Percentiles rank a stretch among this genome's conserved stretches.
Conservation (phyloP, 176 grass and related monocot genomes). For the Thinopyrum elongatum region DNA sequence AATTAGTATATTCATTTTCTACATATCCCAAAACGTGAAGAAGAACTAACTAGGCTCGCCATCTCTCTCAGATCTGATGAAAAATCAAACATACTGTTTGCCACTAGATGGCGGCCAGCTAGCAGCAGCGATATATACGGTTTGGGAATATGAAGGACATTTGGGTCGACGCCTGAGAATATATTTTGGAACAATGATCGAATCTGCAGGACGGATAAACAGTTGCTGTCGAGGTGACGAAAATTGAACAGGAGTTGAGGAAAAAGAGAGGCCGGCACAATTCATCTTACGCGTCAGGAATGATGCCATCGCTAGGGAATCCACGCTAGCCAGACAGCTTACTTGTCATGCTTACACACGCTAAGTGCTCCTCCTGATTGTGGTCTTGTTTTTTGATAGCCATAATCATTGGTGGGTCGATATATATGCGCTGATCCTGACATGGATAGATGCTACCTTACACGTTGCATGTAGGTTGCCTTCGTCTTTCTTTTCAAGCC, state of each 20-base stretch:
- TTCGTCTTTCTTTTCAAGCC: background rate
- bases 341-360: conserved; percentile 15
- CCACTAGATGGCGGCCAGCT: background rate
- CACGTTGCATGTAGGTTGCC: conserved; percentile 24
- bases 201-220: background rate
- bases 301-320: conserved; percentile 8
- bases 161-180: background rate
- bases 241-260: conserved; percentile 2
- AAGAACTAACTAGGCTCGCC: background rate
- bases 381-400: background rate
- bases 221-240: conserved; percentile 16
- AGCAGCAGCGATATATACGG: background rate
- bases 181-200: background rate
- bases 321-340: background rate
- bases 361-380: conserved; percentile 11
- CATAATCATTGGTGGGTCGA: conserved; percentile 18
- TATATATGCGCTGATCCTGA: background rate
- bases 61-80: background rate
- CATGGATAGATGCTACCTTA: background rate
- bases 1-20: too few species aligned
- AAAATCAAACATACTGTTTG: too few species aligned
- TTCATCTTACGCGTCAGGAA: background rate
- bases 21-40: background rate
- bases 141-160: background rate
- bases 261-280: background rate